Percentiles rank a stretch among this genome's conserved stretches.
Evolutionary conservation across 495 filamentous ascomycete genomes (phyloP).

Genomic region (Podospora australis): DNA sequence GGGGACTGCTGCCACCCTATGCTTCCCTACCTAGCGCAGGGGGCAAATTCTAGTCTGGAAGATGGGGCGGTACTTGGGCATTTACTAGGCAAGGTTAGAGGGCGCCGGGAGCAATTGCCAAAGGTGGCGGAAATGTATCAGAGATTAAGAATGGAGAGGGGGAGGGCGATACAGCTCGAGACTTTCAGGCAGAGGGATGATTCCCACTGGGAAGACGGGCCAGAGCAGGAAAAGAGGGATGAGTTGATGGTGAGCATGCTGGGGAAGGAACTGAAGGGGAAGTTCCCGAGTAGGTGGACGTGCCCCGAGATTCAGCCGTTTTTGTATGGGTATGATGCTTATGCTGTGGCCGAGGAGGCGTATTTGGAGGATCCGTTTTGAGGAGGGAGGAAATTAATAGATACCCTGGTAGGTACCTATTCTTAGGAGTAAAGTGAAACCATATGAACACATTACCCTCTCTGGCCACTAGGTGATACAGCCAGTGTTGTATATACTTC

Average conservation of each 20-base stretch:
- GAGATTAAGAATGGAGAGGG: slow-evolving; percentile 52
- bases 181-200: slow-evolving; percentile 48
- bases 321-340: slow-evolving; percentile 57
- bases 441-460: no score
- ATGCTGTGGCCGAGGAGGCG: slow-evolving; percentile 48
- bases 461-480: no score
- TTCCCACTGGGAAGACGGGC: slow-evolving; percentile 54
- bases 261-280: slow-evolving; percentile 29
- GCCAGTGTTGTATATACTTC: no score
- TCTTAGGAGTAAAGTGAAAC: no score
- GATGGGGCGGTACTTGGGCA: slow-evolving; percentile 48
- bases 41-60: slow-evolving; percentile 49
- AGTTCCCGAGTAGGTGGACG: slow-evolving; percentile 57
- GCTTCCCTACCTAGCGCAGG: slow-evolving; percentile 61
- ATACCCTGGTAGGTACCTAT: no score
- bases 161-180: slow-evolving; percentile 49
- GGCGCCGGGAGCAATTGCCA: slow-evolving; percentile 37
- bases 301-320: slow-evolving; percentile 55
- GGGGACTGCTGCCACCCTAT: slow-evolving; percentile 64
- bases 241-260: slow-evolving; percentile 40
- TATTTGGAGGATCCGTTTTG: slow-evolving; percentile 37
- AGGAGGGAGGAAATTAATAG: neutral
- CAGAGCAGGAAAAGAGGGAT: slow-evolving; percentile 48
- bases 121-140: slow-evolving; percentile 53
- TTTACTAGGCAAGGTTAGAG: slow-evolving; percentile 48